These are phyloP conservation scores for Salicornia ramosissima DNA, from an alignment of 148 eudicot genomes.

Conservation along the genomic window DNA sequence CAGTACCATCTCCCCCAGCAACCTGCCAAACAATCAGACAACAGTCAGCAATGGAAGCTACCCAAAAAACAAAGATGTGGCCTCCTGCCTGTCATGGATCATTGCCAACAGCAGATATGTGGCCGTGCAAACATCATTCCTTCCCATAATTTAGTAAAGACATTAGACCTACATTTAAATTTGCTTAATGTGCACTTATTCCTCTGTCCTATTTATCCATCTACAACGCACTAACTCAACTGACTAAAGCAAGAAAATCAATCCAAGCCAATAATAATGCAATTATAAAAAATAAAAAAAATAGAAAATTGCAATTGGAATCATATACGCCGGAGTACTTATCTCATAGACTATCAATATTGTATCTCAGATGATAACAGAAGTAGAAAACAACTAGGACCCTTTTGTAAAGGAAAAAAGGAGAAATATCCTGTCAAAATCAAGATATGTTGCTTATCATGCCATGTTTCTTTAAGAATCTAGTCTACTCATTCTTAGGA, in stretches of 20 bases:
- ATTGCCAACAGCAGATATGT: background rate
- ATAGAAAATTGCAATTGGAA: too few species aligned
- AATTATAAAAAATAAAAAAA: background rate
- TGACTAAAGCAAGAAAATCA: background rate
- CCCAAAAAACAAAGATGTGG: background rate
- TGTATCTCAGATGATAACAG: background rate
- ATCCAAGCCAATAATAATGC: background rate
- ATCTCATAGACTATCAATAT: background rate
- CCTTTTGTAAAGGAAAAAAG: background rate
- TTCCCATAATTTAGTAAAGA: background rate
- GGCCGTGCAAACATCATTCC: background rate
- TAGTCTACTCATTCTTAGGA: background rate
- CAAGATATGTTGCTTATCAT: background rate
- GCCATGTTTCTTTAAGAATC: background rate
- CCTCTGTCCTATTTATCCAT: background rate
- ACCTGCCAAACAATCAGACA: conserved; percentile 43
- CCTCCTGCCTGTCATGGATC: background rate
- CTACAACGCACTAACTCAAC: background rate
- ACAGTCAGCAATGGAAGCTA: background rate
- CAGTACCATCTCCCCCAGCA: conserved; percentile 99
- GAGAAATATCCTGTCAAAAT: background rate
- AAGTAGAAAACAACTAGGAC: background rate
- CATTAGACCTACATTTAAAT: background rate
- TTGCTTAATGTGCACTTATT: background rate
- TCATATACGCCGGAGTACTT: too few species aligned